Base-by-base conservation (phyloP, 345 rosid species). In the Citrus glauca region DNA sequence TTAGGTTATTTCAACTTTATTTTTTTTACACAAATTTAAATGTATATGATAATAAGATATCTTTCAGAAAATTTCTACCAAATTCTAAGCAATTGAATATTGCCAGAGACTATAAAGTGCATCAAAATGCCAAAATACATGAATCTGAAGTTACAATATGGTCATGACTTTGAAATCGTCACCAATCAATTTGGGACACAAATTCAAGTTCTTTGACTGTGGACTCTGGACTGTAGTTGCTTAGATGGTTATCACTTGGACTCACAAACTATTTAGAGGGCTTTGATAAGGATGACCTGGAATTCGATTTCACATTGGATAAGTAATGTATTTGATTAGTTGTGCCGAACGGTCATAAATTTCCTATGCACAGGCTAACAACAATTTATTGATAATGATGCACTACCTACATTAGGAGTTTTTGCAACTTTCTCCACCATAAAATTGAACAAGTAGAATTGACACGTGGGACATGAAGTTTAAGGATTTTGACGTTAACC, bases 321-420 rank as follows among this genome's bases (percentile, higher is more conserved):
- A 45, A 45, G 4, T 38, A 38, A 8, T 38, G 42, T 1, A 38
- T 2, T 1, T 42, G 13, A 10, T 42, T 2, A 0, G 1, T 11
- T 2, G 14, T 2, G 4, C 48, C 48, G 48, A 42, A 42, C 11
- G 3, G 48, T 42, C 14, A 42, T 42, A 42, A 10, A 42, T 42
- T 10, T 42, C 16, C 16, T 11, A 11, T 11, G 4, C 16, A 42
- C 13, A 42, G 16, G 50, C 11, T 11, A 11, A 42, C 50, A 42
- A 42, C 48, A 13, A 45, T 13, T 45, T 45, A 45, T 3, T 13
- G 16, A 13, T 25, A 3, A 45, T 45, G 50, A 13, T 3, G 50
- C 16, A 45, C 4, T 13, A 1, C 1, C 5, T 0, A 0, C 17
- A 2, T 45, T 13, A 3, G 17, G 5, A 13, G 50, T 3, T 2